Evolutionary conservation across 129 eudicot species (phyloP), one percentile per base, ranked within the genome.

Genomic region (Artemisia tridentata): DNA sequence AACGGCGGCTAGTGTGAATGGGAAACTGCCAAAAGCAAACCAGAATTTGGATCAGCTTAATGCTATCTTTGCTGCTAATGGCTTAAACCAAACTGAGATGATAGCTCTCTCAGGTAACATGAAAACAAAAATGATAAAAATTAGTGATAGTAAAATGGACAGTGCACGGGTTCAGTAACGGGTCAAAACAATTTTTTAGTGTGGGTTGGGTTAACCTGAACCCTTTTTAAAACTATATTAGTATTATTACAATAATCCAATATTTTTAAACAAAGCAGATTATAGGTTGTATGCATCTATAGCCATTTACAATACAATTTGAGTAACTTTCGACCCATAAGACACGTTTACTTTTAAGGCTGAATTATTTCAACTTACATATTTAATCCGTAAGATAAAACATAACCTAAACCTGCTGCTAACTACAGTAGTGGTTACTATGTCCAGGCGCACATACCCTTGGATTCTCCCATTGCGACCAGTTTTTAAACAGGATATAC

Each of bases 381-480:
- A 38, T 7, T 38, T 34, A 34, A 6, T 34, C 41, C 41, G 41
- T 34, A 34, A 34, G 41, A 38, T 38, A 38, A 38, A 38, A 38
- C 9, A 38, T 38, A 38, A 1, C 45, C 45, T 8, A 38, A 38
- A 7, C 45, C 45, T 38, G 45, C 45, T 23, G 41, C 63, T 13
- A 48, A 14, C 12, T 7, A 38, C 45, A 38, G 45, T 38, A 38
- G 20, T 75, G 59, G 48, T 59, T 58, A 58, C 68, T 61, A 31
- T 58, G 60, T 75, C 34, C 83, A 92, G 98, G 83, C 34, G 87
- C 90, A 17, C 99, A 93, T 75, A 87, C 86, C 2, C 69, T 93
- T 12, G 98, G 98, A 69, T 93, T 93, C 71, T 85, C 98, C 6
- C 98, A 93, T 74, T 93, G 98, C 68, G 27, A 64, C 81, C 78